Evolutionary conservation across 805 yeast species (phyloP).

Genomic region (Naumovozyma dairenensis): DNA sequence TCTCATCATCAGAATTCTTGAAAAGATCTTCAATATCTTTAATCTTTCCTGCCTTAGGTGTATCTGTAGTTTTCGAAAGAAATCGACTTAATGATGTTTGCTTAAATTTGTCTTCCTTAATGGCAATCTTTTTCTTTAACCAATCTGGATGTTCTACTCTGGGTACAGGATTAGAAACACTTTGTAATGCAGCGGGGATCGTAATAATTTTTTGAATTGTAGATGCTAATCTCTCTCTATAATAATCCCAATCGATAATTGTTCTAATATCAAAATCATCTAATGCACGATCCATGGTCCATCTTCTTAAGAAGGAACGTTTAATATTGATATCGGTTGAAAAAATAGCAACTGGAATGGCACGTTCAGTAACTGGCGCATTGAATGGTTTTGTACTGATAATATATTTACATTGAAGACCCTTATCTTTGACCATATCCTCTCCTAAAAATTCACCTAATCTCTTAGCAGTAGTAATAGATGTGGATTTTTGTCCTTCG

Average conservation of each 20-base stretch:
- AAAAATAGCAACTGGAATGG: constrained; percentile 92
- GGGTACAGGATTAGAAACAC: constrained; percentile 84
- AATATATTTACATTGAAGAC: constrained; percentile 89
- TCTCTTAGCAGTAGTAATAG: constrained; percentile 90
- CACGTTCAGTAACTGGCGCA: constrained; percentile 92
- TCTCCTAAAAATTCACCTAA: constrained; percentile 91
- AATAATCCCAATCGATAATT: constrained; percentile 89
- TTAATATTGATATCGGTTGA: constrained; percentile 70
- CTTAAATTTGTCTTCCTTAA: constrained; percentile 54
- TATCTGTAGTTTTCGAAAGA: constrained; percentile 39
- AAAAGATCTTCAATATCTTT: constrained; percentile 75
- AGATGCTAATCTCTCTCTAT: constrained; percentile 81
- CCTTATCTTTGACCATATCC: constrained; percentile 94
- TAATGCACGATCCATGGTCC: constrained; percentile 74
- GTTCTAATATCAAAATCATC: constrained; percentile 79
- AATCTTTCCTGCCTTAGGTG: constrained; percentile 32
- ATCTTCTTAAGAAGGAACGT: constrained; percentile 63
- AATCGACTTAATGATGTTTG: constrained; percentile 58
- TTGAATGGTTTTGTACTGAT: constrained; percentile 74
- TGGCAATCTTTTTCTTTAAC: constrained; percentile 58
- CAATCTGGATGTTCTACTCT: constrained; percentile 91
- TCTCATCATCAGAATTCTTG: constrained; percentile 4
- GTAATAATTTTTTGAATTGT: constrained; percentile 91
- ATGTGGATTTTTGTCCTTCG: constrained; percentile 83
- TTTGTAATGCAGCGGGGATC: constrained; percentile 94